Evolutionary conservation across 139 green algal genomes (phyloP).

Genomic region (Ettlia oleoabundans): DNA sequence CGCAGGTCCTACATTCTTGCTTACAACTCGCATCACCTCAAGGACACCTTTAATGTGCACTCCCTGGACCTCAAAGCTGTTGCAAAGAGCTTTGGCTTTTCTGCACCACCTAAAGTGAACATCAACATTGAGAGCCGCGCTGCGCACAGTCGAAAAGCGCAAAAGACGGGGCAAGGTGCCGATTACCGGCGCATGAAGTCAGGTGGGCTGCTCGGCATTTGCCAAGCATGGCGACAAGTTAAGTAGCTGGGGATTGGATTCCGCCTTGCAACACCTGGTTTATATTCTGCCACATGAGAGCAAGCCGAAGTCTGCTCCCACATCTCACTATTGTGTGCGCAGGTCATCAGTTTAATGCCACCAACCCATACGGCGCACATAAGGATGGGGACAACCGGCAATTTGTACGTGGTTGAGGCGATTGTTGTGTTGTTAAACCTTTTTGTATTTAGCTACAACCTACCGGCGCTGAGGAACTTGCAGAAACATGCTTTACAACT

Average conservation of each 20-base stretch:
- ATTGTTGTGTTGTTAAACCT: too few species aligned
- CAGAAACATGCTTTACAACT: too few species aligned
- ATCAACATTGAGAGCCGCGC: slow-evolving; percentile 90
- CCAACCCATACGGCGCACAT: slow-evolving; percentile 88
- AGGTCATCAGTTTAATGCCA: slow-evolving; percentile 86
- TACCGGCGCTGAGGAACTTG: too few species aligned
- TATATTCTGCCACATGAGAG: too few species aligned
- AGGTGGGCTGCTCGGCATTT: background rate
- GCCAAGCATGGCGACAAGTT: background rate
- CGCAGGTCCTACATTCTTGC: slow-evolving; percentile 90
- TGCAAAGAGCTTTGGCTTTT: slow-evolving; percentile 94
- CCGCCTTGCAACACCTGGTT: too few species aligned
- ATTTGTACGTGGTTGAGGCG: slow-evolving; percentile 68
- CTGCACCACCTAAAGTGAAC: slow-evolving; percentile 86
- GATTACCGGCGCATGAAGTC: slow-evolving; percentile 48
- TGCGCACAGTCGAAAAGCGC: slow-evolving; percentile 71
- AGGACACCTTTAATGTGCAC: slow-evolving; percentile 99
- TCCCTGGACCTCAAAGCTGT: slow-evolving; percentile 88
- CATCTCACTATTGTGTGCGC: background rate
- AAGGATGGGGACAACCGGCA: slow-evolving; percentile 77
- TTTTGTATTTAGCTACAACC: too few species aligned
- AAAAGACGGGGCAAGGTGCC: slow-evolving; percentile 26
- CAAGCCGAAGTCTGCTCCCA: background rate
- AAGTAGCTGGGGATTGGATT: too few species aligned
- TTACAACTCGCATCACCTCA: slow-evolving; percentile 97